Percentiles rank a stretch among this genome's conserved stretches.
phyloP scores from a whole-genome alignment of 73 alveolate genomes.

The Loxodes magnus region DNA sequence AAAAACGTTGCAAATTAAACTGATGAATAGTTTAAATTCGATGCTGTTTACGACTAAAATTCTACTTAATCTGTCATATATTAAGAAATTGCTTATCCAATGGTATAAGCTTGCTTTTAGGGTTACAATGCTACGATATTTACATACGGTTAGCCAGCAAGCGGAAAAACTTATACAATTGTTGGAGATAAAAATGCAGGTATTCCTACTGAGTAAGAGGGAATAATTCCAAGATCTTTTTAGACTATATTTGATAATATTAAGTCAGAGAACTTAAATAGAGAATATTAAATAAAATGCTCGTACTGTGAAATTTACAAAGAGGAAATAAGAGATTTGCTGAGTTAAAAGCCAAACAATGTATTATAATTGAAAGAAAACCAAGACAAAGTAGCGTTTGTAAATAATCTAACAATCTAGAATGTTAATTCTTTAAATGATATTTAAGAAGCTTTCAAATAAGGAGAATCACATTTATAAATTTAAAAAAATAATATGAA shows the following conservation, averaged over 20 bases:
- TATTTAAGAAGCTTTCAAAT: slow-evolving; percentile 63
- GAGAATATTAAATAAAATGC: slow-evolving; percentile 76
- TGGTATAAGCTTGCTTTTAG: slow-evolving; percentile 55
- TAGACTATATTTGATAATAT: slow-evolving; percentile 75
- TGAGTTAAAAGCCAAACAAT: slow-evolving; percentile 43
- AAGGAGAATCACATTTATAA: slow-evolving; percentile 72
- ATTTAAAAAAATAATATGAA: slow-evolving; percentile 90
- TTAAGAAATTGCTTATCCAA: slow-evolving; percentile 46
- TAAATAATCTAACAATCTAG: slow-evolving; percentile 65
- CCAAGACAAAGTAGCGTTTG: slow-evolving; percentile 70
- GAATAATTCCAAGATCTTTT: slow-evolving; percentile 88
- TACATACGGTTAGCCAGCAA: slow-evolving; percentile 92
- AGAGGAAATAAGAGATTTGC: slow-evolving; percentile 87
- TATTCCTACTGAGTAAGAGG: slow-evolving; percentile 55
- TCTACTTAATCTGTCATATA: slow-evolving; percentile 54
- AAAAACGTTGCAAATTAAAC: slow-evolving; percentile 20
- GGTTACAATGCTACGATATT: slow-evolving; percentile 91
- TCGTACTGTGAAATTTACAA: slow-evolving; percentile 92
- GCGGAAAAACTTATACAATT: slow-evolving; percentile 93
- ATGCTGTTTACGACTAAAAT: slow-evolving; percentile 53
- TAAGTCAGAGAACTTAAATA: slow-evolving; percentile 66
- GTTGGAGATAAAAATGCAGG: slow-evolving; percentile 66
- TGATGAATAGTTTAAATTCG: slow-evolving; percentile 54
- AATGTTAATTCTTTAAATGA: slow-evolving; percentile 67
- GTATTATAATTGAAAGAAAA: slow-evolving; percentile 78